These are phyloP conservation scores for Aechmea fasciata DNA, from an alignment of 176 grass and related monocot species.

Conservation along the genomic window DNA sequence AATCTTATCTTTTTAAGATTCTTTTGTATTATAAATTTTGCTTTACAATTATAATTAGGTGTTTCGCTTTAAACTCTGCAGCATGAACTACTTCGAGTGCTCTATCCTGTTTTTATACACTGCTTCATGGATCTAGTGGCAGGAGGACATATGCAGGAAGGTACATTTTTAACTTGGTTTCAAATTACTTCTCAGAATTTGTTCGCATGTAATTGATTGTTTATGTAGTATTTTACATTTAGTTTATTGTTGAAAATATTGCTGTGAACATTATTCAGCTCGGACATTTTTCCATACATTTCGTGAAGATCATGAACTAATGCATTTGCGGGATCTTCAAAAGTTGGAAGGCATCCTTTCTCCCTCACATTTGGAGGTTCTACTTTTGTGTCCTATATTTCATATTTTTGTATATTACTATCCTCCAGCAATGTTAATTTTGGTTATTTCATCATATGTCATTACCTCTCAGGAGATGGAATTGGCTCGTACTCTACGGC, in stretches of 20 bases:
- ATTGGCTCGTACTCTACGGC: conserved; percentile 60
- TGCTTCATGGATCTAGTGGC: conserved; percentile 97
- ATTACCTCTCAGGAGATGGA: conserved; percentile 71
- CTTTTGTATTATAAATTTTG: conserved; percentile 19
- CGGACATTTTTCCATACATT: conserved; percentile 79
- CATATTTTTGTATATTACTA: not conserved
- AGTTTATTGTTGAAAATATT: conserved; percentile 3
- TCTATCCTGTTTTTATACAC: conserved; percentile 89
- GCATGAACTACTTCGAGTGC: conserved; percentile 78
- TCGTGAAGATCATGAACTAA: conserved; percentile 82
- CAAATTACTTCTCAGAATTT: conserved; percentile 10
- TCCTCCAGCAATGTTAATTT: not conserved
- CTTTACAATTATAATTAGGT: not conserved
- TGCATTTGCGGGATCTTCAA: conserved; percentile 88
- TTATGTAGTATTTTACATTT: conserved; percentile 13
- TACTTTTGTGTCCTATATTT: conserved; percentile 7
- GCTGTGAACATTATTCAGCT: conserved; percentile 35
- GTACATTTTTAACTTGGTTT: conserved; percentile 17
- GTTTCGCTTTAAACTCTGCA: conserved; percentile 30
- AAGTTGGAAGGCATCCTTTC: conserved; percentile 90
- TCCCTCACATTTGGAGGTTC: conserved; percentile 89
- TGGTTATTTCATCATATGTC: not conserved
- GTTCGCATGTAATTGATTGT: conserved; percentile 8
- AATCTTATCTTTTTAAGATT: not conserved
- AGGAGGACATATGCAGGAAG: conserved; percentile 79